Evolutionary conservation across 305 asterid genomes (phyloP).

Genomic region (Withania somnifera): DNA sequence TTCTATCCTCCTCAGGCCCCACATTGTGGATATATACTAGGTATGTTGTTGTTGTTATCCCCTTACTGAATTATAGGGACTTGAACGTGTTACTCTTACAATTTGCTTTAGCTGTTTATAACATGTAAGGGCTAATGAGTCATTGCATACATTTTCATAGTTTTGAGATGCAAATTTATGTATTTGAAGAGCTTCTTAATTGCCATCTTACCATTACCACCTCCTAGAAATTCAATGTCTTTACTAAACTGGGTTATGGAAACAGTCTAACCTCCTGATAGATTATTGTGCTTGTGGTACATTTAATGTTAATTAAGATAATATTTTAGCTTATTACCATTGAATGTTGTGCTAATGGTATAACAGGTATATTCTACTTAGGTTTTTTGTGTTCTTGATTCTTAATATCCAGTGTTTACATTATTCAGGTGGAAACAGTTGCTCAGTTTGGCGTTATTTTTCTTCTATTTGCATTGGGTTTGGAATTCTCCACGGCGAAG

Average conservation of each 20-base stretch:
- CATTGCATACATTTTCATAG: not conserved
- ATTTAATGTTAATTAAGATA: not conserved
- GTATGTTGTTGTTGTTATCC: too few relatives aligned
- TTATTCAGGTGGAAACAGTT: conserved; percentile 68
- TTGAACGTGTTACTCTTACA: not conserved
- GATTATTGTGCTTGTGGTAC: not conserved
- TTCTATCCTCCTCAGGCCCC: too few relatives aligned
- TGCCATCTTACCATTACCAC: not conserved
- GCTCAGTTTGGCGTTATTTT: conserved; percentile 88
- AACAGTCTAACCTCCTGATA: not conserved
- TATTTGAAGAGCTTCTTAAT: not conserved
- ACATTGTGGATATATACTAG: too few relatives aligned
- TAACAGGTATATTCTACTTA: not conserved
- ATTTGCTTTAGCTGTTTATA: not conserved
- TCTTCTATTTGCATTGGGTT: conserved; percentile 80
- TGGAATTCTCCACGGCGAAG: conserved; percentile 82
- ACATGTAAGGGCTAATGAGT: not conserved
- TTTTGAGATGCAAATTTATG: not conserved
- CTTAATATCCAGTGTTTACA: conserved; percentile 8
- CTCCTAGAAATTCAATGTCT: not conserved
- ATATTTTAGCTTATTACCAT: not conserved
- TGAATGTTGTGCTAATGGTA: not conserved
- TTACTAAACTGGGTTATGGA: not conserved
- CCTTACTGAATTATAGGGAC: not conserved
- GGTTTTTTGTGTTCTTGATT: not conserved